A percentile compares a stretch with the other conserved stretches of the same genome.
Conservation (phyloP, 1,284 basidiomycete species). For the Leccinum huronense region DNA sequence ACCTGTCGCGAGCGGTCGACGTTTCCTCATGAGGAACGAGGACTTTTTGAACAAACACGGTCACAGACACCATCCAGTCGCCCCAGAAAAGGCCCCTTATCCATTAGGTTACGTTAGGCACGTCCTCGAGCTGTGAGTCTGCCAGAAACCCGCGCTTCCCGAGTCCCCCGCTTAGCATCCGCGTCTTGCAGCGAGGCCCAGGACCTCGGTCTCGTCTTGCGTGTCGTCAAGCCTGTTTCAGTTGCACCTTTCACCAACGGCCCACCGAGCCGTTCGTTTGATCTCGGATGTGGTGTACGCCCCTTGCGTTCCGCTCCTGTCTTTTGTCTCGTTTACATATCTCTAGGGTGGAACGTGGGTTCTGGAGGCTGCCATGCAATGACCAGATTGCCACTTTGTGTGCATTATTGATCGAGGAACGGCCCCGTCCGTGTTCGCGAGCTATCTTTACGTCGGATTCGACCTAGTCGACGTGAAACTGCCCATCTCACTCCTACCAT, state of each 20-base stretch:
- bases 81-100: conserved; percentile 68
- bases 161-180: conserved; percentile 10
- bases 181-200: conserved; percentile 48
- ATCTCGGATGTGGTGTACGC: conserved; percentile 69
- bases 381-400: conserved; percentile 66
- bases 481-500: conserved; percentile 49
- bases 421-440: conserved; percentile 12
- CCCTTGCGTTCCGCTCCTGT: neutral
- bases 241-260: conserved; percentile 52
- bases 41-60: conserved; percentile 61
- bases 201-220: conserved; percentile 52
- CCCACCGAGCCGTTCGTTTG: conserved; percentile 52
- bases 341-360: conserved; percentile 66
- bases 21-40: conserved; percentile 41
- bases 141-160: neutral
- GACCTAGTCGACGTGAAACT: conserved; percentile 73
- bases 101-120: conserved; percentile 65
- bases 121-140: conserved; percentile 62
- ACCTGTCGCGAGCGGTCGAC: conserved; percentile 18
- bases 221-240: conserved; percentile 51
- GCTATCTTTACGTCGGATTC: conserved; percentile 57
- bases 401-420: conserved; percentile 27
- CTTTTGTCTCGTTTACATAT: conserved; percentile 4
- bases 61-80: conserved; percentile 61
- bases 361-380: conserved; percentile 68